Percentiles rank a stretch among this genome's conserved stretches.
Conservation (phyloP, 257 asterid genomes). For the Henckelia pumila region DNA sequence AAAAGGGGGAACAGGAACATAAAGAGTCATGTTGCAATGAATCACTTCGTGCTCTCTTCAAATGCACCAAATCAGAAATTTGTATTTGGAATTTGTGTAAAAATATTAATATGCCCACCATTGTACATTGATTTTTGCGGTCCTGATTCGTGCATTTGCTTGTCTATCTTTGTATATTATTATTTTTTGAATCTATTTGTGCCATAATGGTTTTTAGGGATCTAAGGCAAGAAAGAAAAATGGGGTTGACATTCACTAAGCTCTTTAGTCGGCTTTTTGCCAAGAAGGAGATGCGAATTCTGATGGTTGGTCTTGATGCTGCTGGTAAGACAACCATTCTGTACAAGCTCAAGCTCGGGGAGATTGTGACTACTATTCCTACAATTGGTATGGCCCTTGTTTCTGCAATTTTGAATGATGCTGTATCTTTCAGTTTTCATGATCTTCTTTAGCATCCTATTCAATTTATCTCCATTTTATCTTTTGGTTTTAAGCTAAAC, state of each 20-base stretch:
- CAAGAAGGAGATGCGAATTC: constrained; percentile 67
- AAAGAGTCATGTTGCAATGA: background rate
- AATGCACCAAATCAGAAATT: background rate
- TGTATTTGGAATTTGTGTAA: background rate
- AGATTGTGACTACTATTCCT: constrained; percentile 63
- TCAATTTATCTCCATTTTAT: background rate
- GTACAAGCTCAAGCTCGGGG: constrained; percentile 71
- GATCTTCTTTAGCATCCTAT: background rate
- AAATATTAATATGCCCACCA: background rate
- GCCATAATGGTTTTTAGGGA: constrained; percentile 27
- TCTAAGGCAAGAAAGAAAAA: constrained; percentile 40
- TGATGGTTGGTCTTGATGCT: constrained; percentile 65
- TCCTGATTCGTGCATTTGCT: background rate
- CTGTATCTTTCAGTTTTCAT: background rate
- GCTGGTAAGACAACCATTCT: constrained; percentile 68
- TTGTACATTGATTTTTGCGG: background rate
- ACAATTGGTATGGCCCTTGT: constrained; percentile 44
- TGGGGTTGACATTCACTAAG: constrained; percentile 72
- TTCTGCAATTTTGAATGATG: constrained; percentile 9
- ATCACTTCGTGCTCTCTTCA: background rate
- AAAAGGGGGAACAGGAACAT: background rate
- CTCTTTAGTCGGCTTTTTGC: constrained; percentile 69
- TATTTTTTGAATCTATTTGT: constrained; percentile 11
- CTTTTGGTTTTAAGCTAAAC: constrained; percentile 17
- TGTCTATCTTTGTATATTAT: background rate